Evolutionary conservation across 2,329 filamentous ascomycete genomes (phyloP).

Genomic region (Teratosphaeria pseudoeucalypti): DNA sequence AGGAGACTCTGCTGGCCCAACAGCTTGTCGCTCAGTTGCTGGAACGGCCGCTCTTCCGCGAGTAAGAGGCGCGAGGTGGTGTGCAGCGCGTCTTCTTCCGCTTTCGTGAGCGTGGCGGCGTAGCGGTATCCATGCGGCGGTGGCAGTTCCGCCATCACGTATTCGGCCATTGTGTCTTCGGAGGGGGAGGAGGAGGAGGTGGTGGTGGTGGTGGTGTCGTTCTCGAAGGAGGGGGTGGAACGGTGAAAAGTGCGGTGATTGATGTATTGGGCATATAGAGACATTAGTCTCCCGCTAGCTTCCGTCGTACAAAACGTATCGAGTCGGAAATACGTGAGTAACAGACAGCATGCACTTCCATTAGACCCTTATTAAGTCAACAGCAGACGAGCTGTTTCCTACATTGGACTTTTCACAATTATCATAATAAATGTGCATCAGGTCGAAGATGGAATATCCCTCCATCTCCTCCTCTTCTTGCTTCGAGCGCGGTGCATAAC

Average conservation of each 20-base stretch:
- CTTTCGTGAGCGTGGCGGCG: constrained; percentile 14
- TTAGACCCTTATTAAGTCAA: no score
- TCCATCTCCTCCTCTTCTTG: background rate
- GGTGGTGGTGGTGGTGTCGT: background rate
- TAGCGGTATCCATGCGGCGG: constrained; percentile 7
- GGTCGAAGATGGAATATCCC: background rate
- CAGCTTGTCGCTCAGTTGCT: constrained; percentile 74
- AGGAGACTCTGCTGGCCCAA: constrained; percentile 56
- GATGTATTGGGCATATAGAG: no score
- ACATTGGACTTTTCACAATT: no score
- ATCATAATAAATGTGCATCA: no score
- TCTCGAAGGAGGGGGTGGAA: background rate
- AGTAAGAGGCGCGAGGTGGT: constrained; percentile 68
- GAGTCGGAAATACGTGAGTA: no score
- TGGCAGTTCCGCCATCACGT: background rate
- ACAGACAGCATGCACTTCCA: no score
- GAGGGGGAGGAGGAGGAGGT: background rate
- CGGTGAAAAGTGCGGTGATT: no score
- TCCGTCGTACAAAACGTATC: background rate
- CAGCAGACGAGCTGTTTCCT: no score
- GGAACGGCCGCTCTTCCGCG: constrained; percentile 87
- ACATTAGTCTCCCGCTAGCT: background rate
- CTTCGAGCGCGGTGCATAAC: background rate
- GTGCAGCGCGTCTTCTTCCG: constrained; percentile 62
- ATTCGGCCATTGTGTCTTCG: background rate